A percentile compares a stretch with the other conserved stretches of the same genome.
Evolutionary conservation across 1,139 yeast genomes (phyloP).

Genomic region (Geotrichum candidum): DNA sequence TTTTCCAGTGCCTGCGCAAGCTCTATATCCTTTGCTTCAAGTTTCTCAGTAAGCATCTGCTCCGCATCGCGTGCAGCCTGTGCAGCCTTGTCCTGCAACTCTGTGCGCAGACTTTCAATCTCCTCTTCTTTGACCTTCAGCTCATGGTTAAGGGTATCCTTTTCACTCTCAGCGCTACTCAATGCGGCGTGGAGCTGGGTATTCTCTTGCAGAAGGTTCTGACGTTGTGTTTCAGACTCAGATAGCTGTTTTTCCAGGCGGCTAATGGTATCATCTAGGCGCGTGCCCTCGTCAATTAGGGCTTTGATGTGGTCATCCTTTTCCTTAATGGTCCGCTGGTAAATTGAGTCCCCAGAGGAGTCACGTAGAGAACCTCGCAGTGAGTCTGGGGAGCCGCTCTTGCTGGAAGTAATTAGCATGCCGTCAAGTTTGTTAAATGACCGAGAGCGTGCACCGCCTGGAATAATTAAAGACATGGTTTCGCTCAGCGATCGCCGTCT

Average conservation of each 20-base stretch:
- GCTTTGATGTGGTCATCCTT: constrained; percentile 30
- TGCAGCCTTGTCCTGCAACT: not conserved
- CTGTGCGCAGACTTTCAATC: not conserved
- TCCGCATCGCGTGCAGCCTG: not conserved
- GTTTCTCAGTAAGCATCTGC: constrained; percentile 4
- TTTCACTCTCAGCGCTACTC: constrained; percentile 26
- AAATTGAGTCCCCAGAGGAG: not conserved
- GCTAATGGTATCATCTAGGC: constrained; percentile 28
- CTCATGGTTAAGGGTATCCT: constrained; percentile 16
- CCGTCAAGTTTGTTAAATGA: constrained; percentile 11
- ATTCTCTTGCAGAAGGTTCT: constrained; percentile 32
- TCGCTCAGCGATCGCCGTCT: constrained; percentile 18
- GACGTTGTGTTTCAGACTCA: constrained; percentile 29
- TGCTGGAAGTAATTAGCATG: not conserved
- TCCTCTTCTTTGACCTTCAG: constrained; percentile 4
- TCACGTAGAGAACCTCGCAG: not conserved
- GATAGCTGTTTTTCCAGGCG: constrained; percentile 29
- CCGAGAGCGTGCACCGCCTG: constrained; percentile 13
- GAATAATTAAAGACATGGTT: constrained; percentile 16
- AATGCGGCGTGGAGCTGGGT: constrained; percentile 21
- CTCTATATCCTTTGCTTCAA: not conserved
- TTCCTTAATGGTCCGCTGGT: constrained; percentile 22
- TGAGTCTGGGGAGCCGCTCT: not conserved
- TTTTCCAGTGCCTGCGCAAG: constrained; percentile 16
- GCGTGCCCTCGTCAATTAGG: constrained; percentile 30